These are phyloP conservation scores for Gnomoniopsis smithogilvyi DNA, from an alignment of 2,329 filamentous ascomycete genomes.

Conservation along the genomic window DNA sequence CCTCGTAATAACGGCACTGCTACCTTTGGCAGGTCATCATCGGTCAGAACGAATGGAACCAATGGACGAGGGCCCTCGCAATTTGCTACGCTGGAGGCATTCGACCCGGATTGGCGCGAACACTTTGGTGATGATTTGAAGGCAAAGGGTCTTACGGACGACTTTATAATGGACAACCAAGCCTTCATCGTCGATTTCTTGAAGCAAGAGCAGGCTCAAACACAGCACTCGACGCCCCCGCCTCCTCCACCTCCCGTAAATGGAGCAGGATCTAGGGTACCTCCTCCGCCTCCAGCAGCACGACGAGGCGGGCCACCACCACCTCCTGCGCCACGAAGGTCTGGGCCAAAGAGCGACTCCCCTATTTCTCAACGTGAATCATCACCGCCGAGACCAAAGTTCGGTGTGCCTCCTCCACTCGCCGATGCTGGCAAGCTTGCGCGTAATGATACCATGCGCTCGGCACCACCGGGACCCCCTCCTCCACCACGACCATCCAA, in stretches of 20 bases:
- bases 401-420: conserved; percentile 82
- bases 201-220: conserved; percentile 50
- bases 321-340: conserved; percentile 59
- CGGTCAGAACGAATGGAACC: conserved; percentile 38
- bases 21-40: conserved; percentile 1
- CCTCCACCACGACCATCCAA: conserved; percentile 69
- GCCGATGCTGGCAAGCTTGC: conserved; percentile 88
- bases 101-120: conserved; percentile 63
- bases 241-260: conserved; percentile 33
- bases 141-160: conserved; percentile 61
- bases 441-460: conserved; percentile 46
- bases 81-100: conserved; percentile 60
- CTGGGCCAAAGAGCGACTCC: conserved; percentile 44
- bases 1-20: conserved; percentile 32
- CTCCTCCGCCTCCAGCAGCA: conserved; percentile 35
- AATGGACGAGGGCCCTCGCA: conserved; percentile 44
- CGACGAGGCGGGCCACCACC: conserved; percentile 43
- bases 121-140: conserved; percentile 63
- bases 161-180: conserved; percentile 66
- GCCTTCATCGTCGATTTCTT: conserved; percentile 66
- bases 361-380: conserved; percentile 41
- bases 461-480: conserved; percentile 53
- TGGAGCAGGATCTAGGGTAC: conserved; percentile 36
- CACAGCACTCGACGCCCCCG: conserved; percentile 39
- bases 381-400: conserved; percentile 68